These are phyloP conservation scores for Akanthomyces muscarius DNA, from an alignment of 2,329 filamentous ascomycete genomes.

Conservation along the genomic window DNA sequence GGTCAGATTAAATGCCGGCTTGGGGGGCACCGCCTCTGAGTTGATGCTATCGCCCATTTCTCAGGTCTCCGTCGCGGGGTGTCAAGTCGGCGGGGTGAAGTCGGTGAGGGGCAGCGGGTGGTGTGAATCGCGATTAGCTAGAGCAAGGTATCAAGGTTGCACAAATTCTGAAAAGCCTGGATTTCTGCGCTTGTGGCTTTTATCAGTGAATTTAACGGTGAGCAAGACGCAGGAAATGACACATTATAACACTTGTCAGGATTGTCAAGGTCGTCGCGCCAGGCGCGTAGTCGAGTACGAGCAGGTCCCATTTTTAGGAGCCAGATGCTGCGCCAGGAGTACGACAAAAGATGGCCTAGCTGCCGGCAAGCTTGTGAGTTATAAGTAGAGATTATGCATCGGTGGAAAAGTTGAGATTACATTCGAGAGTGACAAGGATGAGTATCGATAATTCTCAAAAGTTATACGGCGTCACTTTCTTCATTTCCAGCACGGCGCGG, in stretches of 20 bases:
- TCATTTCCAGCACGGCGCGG: too few species aligned
- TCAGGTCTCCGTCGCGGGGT: neutral
- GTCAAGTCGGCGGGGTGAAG: slow-evolving; percentile 3
- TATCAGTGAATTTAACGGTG: too few species aligned
- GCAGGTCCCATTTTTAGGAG: neutral
- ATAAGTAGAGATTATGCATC: too few species aligned
- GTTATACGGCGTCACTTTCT: too few species aligned
- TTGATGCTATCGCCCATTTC: slow-evolving; percentile 38
- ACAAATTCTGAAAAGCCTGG: neutral
- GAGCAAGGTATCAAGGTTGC: neutral
- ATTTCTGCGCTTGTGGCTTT: too few species aligned
- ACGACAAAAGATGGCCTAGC: neutral
- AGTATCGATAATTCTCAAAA: too few species aligned
- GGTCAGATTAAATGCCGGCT: slow-evolving; percentile 56
- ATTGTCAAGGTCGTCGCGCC: neutral
- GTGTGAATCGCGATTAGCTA: neutral
- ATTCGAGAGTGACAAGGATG: neutral
- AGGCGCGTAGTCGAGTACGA: neutral
- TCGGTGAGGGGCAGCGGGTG: slow-evolving; percentile 5
- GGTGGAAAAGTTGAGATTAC: too few species aligned
- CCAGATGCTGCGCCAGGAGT: neutral
- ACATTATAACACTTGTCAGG: too few species aligned
- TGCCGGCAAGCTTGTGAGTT: too few species aligned
- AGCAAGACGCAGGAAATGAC: too few species aligned
- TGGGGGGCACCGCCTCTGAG: slow-evolving; percentile 21